A percentile compares a stretch with the other conserved stretches of the same genome.
These are phyloP conservation scores for Geotrichum australiense DNA, from an alignment of 1,139 yeast genomes.

Conservation along the genomic window DNA sequence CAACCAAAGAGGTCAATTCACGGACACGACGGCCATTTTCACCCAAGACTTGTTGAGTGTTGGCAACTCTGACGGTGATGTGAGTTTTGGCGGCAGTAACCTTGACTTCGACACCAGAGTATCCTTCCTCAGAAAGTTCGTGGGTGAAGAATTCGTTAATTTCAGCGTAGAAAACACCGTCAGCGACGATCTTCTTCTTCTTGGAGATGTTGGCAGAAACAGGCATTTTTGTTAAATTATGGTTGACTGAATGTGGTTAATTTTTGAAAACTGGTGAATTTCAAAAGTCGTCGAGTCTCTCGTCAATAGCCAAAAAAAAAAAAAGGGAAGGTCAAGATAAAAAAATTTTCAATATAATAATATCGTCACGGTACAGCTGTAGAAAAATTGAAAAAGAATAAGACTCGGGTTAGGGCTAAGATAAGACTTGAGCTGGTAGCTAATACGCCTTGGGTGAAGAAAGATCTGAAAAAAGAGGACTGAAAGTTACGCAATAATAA, in stretches of 20 bases:
- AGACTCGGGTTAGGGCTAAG: no score
- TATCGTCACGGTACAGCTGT: no score
- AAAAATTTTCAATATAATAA: not conserved
- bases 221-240: no score
- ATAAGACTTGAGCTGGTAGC: not conserved
- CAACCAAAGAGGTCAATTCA: constrained; percentile 95
- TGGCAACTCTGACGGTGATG: constrained; percentile 97
- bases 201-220: constrained; percentile 31
- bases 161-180: constrained; percentile 99
- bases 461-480: not conserved
- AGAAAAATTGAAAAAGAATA: no score
- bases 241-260: no score
- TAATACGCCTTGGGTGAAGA: not conserved
- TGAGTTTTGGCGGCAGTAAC: constrained; percentile 97
- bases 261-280: not conserved
- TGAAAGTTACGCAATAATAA: not conserved
- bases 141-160: constrained; percentile 99
- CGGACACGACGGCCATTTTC: constrained; percentile 99
- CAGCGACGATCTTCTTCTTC: constrained; percentile 70
- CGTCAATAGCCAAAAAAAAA: constrained; percentile 5
- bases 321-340: not conserved
- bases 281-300: constrained; percentile 8
- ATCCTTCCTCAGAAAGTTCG: constrained; percentile 99
- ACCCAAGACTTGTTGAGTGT: constrained; percentile 98
- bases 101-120: constrained; percentile 99